Evolutionary conservation across 2,329 filamentous ascomycete species (phyloP).

Genomic region (Fusarium circinatum): DNA sequence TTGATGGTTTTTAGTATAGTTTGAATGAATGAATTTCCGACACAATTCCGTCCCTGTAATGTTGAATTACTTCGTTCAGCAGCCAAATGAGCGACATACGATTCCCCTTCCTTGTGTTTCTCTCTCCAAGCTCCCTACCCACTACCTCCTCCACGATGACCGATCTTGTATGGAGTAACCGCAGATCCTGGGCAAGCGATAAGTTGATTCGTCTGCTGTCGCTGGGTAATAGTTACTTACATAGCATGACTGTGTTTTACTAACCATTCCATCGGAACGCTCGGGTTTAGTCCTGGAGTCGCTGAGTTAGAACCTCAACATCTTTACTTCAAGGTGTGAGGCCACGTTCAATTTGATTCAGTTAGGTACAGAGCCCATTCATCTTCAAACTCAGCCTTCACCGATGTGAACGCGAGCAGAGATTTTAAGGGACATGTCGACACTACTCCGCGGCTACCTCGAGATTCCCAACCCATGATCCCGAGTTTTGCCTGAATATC

Average conservation of each 20-base stretch:
- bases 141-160: background rate
- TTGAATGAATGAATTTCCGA: background rate
- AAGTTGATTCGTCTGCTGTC: background rate
- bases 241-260: accelerated
- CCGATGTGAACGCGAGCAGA: background rate
- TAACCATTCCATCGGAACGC: accelerated
- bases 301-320: background rate
- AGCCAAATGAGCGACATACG: background rate
- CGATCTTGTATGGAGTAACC: too few relatives aligned
- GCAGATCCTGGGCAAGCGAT: accelerated
- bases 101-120: background rate
- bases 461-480: too few relatives aligned
- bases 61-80: background rate
- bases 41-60: too few relatives aligned
- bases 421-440: background rate
- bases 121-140: background rate
- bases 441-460: background rate
- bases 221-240: background rate
- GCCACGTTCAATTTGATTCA: background rate
- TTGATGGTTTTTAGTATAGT: background rate
- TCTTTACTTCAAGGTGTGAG: background rate
- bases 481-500: too few relatives aligned
- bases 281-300: background rate
- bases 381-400: background rate
- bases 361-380: background rate